phyloP scores from a whole-genome alignment of 2,329 filamentous ascomycete genomes.

The Simplicillium aogashimaense region DNA sequence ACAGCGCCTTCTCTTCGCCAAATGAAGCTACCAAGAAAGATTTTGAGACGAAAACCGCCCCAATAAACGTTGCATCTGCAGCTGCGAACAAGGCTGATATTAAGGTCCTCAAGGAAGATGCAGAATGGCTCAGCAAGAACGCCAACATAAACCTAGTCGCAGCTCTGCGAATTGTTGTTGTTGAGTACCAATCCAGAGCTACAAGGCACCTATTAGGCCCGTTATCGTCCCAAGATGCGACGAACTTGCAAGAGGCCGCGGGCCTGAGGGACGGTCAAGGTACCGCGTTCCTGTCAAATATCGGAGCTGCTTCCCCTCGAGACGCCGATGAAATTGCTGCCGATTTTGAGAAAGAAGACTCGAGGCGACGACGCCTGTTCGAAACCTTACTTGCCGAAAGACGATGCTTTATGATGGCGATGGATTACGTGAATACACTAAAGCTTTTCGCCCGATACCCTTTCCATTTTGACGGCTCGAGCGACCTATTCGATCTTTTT shows the following conservation, averaged over 20 bases:
- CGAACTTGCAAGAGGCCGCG: constrained; percentile 65
- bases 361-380: constrained; percentile 58
- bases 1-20: constrained; percentile 55
- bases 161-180: constrained; percentile 67
- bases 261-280: constrained; percentile 52
- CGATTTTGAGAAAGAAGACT: constrained; percentile 52
- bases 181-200: constrained; percentile 79
- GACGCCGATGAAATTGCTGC: constrained; percentile 46
- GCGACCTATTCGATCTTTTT: constrained; percentile 19
- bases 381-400: constrained; percentile 63
- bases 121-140: constrained; percentile 74
- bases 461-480: constrained; percentile 16
- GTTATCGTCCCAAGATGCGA: constrained; percentile 68
- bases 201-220: constrained; percentile 59
- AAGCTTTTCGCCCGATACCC: constrained; percentile 29
- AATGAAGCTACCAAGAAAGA: constrained; percentile 55
- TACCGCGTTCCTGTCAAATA: constrained; percentile 44
- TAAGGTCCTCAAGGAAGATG: constrained; percentile 72
- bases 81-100: constrained; percentile 61
- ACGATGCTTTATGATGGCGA: constrained; percentile 55
- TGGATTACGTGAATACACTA: constrained; percentile 44
- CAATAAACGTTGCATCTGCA: constrained; percentile 70
- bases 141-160: constrained; percentile 70
- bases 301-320: constrained; percentile 33
- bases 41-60: constrained; percentile 78